Conservation (phyloP, 441 rosid species). For the Brassica hybrid region DNA sequence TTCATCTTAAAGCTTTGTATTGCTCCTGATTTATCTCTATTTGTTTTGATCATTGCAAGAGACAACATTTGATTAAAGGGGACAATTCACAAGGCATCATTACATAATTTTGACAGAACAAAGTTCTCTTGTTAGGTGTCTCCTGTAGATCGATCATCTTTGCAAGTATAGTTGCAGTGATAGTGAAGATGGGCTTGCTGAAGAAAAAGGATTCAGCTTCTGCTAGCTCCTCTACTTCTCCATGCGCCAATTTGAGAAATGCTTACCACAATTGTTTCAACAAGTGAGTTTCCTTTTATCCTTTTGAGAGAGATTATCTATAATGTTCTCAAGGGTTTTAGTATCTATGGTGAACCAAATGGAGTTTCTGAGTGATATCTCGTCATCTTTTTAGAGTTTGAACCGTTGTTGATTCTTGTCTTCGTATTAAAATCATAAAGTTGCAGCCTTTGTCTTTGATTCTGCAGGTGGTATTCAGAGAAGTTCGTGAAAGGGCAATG, state of each 20-base stretch:
- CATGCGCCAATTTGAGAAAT: conserved; percentile 72
- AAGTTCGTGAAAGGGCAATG: conserved; percentile 82
- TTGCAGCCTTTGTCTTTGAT: neutral
- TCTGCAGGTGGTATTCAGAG: conserved; percentile 80
- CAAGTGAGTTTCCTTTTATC: conserved; percentile 47
- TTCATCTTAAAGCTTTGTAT: neutral
- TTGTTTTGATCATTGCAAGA: conserved; percentile 8
- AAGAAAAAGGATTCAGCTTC: conserved; percentile 44
- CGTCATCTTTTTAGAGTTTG: too few relatives aligned
- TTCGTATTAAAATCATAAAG: neutral
- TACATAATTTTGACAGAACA: neutral
- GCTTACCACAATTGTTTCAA: conserved; percentile 88
- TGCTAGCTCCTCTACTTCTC: conserved; percentile 59
- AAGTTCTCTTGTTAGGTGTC: too few relatives aligned
- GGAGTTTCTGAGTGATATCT: neutral
- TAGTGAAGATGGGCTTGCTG: conserved; percentile 26
- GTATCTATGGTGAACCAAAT: neutral
- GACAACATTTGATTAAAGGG: neutral
- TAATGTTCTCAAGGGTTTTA: neutral
- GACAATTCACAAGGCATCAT: neutral
- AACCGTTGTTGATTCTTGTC: too few relatives aligned
- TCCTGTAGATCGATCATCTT: neutral
- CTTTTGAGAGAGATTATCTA: neutral
- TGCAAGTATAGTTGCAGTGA: neutral
- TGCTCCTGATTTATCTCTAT: neutral